A percentile compares a stretch with the other conserved stretches of the same genome.
These are phyloP conservation scores for Talaromyces sp. DNA, from an alignment of 2,329 filamentous ascomycete genomes.

Conservation along the genomic window DNA sequence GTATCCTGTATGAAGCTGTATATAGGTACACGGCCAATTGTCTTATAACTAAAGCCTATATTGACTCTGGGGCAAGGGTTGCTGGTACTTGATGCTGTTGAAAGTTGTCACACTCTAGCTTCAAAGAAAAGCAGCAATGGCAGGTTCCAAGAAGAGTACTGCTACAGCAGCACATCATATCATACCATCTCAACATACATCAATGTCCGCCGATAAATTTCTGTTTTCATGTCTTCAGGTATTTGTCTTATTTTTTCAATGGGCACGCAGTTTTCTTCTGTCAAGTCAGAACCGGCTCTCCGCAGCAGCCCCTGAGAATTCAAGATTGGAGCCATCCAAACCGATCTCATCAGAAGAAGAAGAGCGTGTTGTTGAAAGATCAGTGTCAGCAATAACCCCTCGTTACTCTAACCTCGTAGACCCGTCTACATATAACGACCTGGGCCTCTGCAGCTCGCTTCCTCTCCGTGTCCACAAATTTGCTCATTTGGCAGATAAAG, in stretches of 20 bases:
- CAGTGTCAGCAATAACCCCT: not conserved
- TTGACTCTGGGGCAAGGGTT: not conserved
- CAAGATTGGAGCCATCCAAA: not conserved
- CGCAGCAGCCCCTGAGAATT: not conserved
- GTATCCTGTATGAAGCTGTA: not conserved
- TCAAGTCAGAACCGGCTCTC: not conserved
- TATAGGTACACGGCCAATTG: not conserved
- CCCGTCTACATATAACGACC: not conserved
- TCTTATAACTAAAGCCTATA: not conserved
- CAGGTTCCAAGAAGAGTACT: not conserved
- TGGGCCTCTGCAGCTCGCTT: not conserved
- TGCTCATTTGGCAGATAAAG: not conserved
- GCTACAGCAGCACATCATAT: not conserved
- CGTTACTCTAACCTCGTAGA: slow-evolving; percentile 5
- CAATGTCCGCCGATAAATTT: not conserved
- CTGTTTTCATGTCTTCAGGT: not conserved
- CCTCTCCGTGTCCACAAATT: not conserved
- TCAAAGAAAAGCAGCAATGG: not conserved
- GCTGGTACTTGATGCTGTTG: not conserved
- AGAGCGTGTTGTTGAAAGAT: not conserved
- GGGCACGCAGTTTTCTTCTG: not conserved
- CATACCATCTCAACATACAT: not conserved
- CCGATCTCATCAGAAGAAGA: not conserved
- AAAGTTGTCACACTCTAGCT: not conserved
- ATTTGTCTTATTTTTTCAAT: not conserved